Evolutionary conservation across 192 early-diverging fungal genomes (phyloP).

Genomic region (Coemansia sp.): DNA sequence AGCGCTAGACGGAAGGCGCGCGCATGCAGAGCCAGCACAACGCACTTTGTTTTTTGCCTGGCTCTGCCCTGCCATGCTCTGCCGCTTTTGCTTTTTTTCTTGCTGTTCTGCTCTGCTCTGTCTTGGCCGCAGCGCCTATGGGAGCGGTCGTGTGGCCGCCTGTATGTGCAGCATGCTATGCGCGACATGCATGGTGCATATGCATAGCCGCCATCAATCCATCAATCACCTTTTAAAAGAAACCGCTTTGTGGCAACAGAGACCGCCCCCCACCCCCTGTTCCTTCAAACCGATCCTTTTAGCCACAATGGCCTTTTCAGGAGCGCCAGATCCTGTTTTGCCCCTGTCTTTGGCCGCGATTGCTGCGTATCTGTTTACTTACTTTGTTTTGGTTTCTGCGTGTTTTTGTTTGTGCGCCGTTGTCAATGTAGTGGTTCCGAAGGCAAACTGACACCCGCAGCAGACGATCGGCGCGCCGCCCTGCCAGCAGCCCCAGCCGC

Average conservation of each 20-base stretch:
- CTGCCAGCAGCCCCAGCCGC: slow-evolving; percentile 5
- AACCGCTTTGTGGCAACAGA: slow-evolving; percentile 6
- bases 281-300: background rate
- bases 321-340: background rate
- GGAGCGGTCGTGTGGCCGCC: no score
- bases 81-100: background rate
- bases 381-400: background rate
- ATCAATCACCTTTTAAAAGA: background rate
- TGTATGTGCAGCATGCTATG: background rate
- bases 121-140: background rate
- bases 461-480: slow-evolving; percentile 21
- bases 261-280: background rate
- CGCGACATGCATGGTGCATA: slow-evolving; percentile 4
- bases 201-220: slow-evolving; percentile 9
- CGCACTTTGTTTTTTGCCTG: background rate
- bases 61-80: background rate
- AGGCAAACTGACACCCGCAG: slow-evolving; percentile 27
- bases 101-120: background rate
- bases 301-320: background rate
- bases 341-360: background rate
- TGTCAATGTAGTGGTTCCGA: slow-evolving; percentile 29
- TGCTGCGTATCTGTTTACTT: background rate
- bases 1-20: background rate
- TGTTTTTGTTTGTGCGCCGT: background rate
- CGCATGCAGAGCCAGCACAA: background rate